Evolutionary conservation across 352 stramenopile species (phyloP).

Genomic region (Plasmopara viticola): DNA sequence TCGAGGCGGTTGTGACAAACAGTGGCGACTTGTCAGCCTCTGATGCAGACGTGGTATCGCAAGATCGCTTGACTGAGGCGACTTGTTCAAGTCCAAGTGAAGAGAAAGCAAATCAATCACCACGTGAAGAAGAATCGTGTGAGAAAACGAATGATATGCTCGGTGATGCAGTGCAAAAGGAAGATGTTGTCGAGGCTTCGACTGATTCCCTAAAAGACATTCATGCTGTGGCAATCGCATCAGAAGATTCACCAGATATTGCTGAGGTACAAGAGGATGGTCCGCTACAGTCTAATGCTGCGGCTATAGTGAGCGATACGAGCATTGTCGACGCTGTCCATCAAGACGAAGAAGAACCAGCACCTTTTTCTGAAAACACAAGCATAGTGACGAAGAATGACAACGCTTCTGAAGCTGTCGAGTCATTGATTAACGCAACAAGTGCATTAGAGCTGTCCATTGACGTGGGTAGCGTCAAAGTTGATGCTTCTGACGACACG

Average conservation of each 20-base stretch:
- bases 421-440: neutral
- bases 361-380: too few relatives aligned
- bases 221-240: too few relatives aligned
- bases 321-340: too few relatives aligned
- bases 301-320: too few relatives aligned
- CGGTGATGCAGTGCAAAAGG: too few relatives aligned
- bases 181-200: too few relatives aligned
- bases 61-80: neutral
- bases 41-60: neutral
- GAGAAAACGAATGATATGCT: too few relatives aligned
- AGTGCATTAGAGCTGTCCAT: neutral
- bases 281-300: too few relatives aligned
- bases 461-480: neutral
- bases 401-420: neutral
- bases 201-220: too few relatives aligned
- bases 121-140: neutral
- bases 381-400: neutral
- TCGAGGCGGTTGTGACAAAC: conserved; percentile 4
- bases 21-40: neutral
- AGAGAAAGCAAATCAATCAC: neutral
- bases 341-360: too few relatives aligned
- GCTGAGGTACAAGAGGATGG: too few relatives aligned
- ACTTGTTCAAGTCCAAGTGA: conserved; percentile 1
- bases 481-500: neutral
- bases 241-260: too few relatives aligned